phyloP scores from a whole-genome alignment of 352 stramenopile genomes.

The Phytophthora constricta region DNA sequence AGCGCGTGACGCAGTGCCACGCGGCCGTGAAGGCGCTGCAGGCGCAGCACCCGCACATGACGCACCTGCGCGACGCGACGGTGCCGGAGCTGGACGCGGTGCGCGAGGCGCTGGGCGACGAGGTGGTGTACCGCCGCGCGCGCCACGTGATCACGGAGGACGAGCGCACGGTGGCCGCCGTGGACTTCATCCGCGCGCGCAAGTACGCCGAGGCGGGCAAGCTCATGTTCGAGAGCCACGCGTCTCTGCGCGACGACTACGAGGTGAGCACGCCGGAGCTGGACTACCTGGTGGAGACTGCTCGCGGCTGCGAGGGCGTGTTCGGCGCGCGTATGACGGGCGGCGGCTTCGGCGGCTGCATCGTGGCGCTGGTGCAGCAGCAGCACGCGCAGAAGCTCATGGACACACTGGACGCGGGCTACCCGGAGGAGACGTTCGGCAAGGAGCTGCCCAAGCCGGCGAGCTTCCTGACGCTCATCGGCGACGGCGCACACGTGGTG shows the following conservation, averaged over 20 bases:
- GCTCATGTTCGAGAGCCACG: conserved; percentile 94
- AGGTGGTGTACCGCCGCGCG: conserved; percentile 84
- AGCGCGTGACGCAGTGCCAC: conserved; percentile 89
- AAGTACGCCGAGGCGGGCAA: conserved; percentile 84
- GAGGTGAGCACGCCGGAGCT: conserved; percentile 92
- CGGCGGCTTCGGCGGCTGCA: conserved; percentile 97
- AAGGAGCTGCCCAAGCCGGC: conserved; percentile 61
- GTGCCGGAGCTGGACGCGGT: conserved; percentile 79
- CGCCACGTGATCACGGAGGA: conserved; percentile 93
- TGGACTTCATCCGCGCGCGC: conserved; percentile 46
- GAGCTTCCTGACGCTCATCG: conserved; percentile 73
- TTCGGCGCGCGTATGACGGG: conserved; percentile 96
- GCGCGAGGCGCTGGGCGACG: conserved; percentile 60
- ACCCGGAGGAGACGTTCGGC: conserved; percentile 59
- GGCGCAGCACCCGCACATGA: conserved; percentile 65
- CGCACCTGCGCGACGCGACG: conserved; percentile 91
- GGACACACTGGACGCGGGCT: conserved; percentile 69
- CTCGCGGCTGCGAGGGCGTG: conserved; percentile 90
- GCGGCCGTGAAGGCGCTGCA: conserved; percentile 85
- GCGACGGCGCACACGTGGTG: conserved; percentile 61
- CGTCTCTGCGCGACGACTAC: conserved; percentile 93
- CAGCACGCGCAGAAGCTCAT: conserved; percentile 75
- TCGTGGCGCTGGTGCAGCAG: conserved; percentile 92
- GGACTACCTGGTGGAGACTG: conserved; percentile 93
- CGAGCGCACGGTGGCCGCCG: conserved; percentile 19